Percentiles rank a stretch among this genome's conserved stretches.
phyloP scores from a whole-genome alignment of 495 filamentous ascomycete species.

The Pseudomonodictys pantanalensis region DNA sequence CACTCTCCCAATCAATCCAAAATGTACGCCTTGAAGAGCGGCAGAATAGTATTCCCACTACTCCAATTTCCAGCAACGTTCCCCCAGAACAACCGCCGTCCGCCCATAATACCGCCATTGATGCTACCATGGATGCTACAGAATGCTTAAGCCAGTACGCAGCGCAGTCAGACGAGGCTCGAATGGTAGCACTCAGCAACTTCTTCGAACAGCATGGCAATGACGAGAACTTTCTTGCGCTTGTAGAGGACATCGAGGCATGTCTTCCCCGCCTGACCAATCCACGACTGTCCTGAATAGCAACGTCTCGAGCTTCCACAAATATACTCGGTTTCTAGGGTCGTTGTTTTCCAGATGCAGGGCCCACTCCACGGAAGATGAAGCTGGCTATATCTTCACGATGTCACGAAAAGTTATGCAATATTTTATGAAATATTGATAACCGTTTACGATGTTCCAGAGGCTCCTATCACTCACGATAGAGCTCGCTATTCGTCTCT shows the following conservation, averaged over 20 bases:
- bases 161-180: constrained; percentile 36
- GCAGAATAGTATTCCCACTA: background rate
- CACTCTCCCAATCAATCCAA: background rate
- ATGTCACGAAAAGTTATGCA: no score
- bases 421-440: no score
- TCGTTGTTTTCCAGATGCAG: no score
- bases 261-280: no score
- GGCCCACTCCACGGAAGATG: no score
- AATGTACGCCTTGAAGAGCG: background rate
- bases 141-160: constrained; percentile 40
- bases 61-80: background rate
- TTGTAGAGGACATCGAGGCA: constrained; percentile 45
- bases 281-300: no score
- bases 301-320: no score
- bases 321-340: no score
- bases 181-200: constrained; percentile 40
- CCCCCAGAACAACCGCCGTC: background rate
- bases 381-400: no score
- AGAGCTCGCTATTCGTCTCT: no score
- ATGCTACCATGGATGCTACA: constrained; percentile 12
- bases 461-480: no score
- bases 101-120: background rate
- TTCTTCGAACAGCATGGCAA: constrained; percentile 46
- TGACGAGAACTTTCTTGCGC: constrained; percentile 43
- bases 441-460: no score